A percentile compares a stretch with the other conserved stretches of the same genome.
Evolutionary conservation across 1,284 basidiomycete species (phyloP).

Genomic region (Irpex lacteus): DNA sequence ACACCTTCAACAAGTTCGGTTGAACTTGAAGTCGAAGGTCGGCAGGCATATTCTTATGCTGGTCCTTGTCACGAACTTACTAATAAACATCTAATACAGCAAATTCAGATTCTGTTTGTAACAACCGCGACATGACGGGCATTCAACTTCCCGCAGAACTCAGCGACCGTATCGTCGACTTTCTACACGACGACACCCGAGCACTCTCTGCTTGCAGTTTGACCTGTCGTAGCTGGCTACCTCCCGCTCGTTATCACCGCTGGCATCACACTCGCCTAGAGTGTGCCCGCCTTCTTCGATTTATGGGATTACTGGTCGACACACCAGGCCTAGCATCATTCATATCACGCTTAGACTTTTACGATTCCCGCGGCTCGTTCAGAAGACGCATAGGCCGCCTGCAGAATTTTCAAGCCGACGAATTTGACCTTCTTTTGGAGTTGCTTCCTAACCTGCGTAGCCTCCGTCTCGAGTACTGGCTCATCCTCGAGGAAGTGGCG

Average conservation of each 20-base stretch:
- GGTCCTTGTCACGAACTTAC: neutral
- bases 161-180: conserved; percentile 19
- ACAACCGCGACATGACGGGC: conserved; percentile 3
- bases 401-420: neutral
- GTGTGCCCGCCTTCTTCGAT: neutral
- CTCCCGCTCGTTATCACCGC: conserved; percentile 27
- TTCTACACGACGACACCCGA: conserved; percentile 19
- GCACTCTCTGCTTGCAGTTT: conserved; percentile 28
- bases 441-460: neutral
- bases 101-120: neutral
- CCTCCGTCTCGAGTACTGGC: neutral
- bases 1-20: neutral
- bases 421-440: neutral
- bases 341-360: conserved; percentile 2
- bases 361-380: neutral
- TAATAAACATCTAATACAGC: neutral
- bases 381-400: neutral
- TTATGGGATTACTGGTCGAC: conserved; percentile 5
- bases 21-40: neutral
- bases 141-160: conserved; percentile 16
- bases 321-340: conserved; percentile 8
- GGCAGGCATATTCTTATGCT: neutral
- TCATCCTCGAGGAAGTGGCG: neutral
- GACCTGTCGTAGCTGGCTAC: conserved; percentile 29
- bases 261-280: conserved; percentile 9